Evolutionary conservation across 177 flowering plant species (phyloP).

Genomic region (Vitis hybrid): DNA sequence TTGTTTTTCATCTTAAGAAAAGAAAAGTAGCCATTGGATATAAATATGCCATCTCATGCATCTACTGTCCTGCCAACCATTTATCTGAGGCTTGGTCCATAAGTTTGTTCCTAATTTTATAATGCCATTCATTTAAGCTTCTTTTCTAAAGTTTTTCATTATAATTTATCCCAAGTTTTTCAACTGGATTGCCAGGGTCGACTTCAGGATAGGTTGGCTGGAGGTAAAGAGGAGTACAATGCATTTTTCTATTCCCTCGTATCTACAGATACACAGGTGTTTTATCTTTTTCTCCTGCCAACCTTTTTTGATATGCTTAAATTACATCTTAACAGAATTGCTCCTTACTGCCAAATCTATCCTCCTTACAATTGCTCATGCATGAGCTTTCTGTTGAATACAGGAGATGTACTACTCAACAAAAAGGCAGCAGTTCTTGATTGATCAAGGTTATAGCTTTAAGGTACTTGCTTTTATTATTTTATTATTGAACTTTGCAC

Average conservation of each 20-base stretch:
- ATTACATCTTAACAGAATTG: neutral
- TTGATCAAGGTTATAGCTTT: conserved; percentile 98
- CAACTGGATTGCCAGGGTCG: conserved; percentile 57
- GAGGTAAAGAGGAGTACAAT: conserved; percentile 98
- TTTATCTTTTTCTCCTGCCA: neutral
- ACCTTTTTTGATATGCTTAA: neutral
- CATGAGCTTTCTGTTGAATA: conserved; percentile 15
- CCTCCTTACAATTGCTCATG: too few relatives aligned
- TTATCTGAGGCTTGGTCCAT: neutral
- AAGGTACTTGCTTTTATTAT: conserved; percentile 51
- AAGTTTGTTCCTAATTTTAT: neutral
- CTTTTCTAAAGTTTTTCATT: neutral
- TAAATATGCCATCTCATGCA: too few relatives aligned
- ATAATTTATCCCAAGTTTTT: neutral
- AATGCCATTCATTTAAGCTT: neutral
- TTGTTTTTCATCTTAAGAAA: too few relatives aligned
- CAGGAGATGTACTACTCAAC: conserved; percentile 98
- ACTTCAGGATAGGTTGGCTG: conserved; percentile 89
- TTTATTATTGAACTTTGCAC: too few relatives aligned
- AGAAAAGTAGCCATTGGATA: too few relatives aligned
- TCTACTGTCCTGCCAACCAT: neutral
- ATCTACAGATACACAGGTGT: conserved; percentile 96
- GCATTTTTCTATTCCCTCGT: conserved; percentile 98
- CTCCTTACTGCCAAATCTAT: neutral
- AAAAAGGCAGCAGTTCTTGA: conserved; percentile 95